Base-by-base conservation (phyloP, 371 early-diverging fungal genomes). In the Capniomyces stellatus region DNA sequence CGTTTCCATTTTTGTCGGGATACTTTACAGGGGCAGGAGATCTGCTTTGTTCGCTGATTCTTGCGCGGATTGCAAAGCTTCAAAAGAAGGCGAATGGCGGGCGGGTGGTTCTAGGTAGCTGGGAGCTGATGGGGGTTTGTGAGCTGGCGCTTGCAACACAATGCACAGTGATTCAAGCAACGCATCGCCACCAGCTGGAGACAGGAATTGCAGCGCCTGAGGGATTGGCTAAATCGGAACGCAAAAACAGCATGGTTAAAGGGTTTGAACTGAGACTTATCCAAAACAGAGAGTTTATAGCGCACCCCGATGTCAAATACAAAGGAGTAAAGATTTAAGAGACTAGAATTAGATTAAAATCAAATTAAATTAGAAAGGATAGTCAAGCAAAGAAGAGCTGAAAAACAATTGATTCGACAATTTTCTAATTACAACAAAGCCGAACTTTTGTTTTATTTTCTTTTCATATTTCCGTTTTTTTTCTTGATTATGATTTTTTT, bases 1-100 rank as follows among this genome's bases (percentile, higher is more conserved):
- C 72, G 3, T 89, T 90, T 54, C 84, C 87, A 12, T 77, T 77
- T 13, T 76, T 84, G 35, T 61, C 64, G 2, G 89, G 81, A 0
- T 75, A 78, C 46, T 94, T 89, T 58, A 88, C 87, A 0, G 94
- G 94, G n/a, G 85, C 92, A 0, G 94, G 92, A 25, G 92, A 94
- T 61, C 50, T 94, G 46, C 87, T 90, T 54, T 71, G 88, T 1
- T 80, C 88, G 0, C 55, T 92, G 30, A 49, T 82, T 3, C 65
- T 86, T 15, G 90, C 89, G 3, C 6, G 35, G 15, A 35, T 35
- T 10, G 35, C 35, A 6, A 35, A 35, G 6, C 35, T 35, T 15
- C 35, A 35, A 35, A 35, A 6, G 15, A 35, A 35, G 35, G 15
- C 35, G 10, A 51, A 75, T 25, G 43, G 25, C 19, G 58, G 39